Percentiles rank a stretch among this genome's conserved stretches.
Conservation (phyloP, 208 protist species). For the Polymyxa betae region DNA sequence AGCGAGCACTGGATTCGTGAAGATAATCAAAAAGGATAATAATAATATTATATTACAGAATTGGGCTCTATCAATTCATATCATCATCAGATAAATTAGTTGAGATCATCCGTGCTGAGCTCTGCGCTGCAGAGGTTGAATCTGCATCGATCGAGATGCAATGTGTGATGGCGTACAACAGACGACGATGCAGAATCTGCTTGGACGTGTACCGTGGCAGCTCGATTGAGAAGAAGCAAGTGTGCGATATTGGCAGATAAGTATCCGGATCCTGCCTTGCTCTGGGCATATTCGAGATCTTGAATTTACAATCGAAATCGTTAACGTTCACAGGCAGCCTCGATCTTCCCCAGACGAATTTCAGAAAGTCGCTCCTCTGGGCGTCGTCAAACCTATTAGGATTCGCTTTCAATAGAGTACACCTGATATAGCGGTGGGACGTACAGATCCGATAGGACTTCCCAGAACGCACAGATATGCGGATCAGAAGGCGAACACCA, state of each 20-base stretch:
- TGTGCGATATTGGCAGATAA: conserved; percentile 60
- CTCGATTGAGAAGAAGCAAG: conserved; percentile 66
- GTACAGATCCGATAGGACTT: conserved; percentile 3
- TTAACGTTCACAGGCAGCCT: neutral
- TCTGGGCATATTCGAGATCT: conserved; percentile 50
- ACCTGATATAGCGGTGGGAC: neutral
- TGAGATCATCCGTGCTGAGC: too few relatives aligned
- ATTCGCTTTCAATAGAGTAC: neutral
- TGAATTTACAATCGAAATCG: conserved; percentile 56
- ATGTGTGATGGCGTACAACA: conserved; percentile 64
- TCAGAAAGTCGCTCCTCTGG: conserved; percentile 46
- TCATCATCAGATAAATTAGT: too few relatives aligned
- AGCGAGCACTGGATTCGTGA: too few relatives aligned
- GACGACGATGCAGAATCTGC: conserved; percentile 40
- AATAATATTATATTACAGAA: too few relatives aligned
- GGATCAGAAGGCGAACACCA: conserved; percentile 51
- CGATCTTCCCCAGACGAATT: conserved; percentile 59
- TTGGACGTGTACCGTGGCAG: conserved; percentile 61
- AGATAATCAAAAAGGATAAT: too few relatives aligned
- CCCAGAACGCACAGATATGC: conserved; percentile 51
- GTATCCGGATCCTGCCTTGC: neutral
- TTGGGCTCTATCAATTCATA: too few relatives aligned
- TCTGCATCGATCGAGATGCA: conserved; percentile 66
- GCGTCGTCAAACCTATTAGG: conserved; percentile 51
- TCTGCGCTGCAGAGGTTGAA: conserved; percentile 32